These are phyloP conservation scores for Paxillus rubicundulus DNA, from an alignment of 768 basidiomycete genomes.

Conservation along the genomic window DNA sequence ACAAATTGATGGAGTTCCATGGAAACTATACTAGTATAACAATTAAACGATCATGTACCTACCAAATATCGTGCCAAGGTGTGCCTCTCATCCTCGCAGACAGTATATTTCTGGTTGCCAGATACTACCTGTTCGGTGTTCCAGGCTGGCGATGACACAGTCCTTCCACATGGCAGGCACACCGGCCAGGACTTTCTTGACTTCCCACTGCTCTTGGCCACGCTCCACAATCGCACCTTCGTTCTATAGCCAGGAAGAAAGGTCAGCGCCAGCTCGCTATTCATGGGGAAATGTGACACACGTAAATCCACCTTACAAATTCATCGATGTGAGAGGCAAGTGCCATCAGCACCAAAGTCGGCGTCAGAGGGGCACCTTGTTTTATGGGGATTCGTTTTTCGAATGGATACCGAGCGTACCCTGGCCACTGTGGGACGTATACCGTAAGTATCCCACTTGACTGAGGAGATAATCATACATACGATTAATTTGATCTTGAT, in stretches of 20 bases:
- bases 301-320: constrained; percentile 31
- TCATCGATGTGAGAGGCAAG: constrained; percentile 32
- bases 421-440: constrained; percentile 42
- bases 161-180: constrained; percentile 26
- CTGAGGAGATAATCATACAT: not conserved
- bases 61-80: not conserved
- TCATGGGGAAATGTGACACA: constrained; percentile 14
- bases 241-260: constrained; percentile 15
- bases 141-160: constrained; percentile 38
- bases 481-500: constrained; percentile 39
- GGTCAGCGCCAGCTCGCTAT: not conserved
- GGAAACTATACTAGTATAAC: constrained; percentile 5
- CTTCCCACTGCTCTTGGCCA: constrained; percentile 39
- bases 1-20: constrained; percentile 1
- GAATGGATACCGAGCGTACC: constrained; percentile 38
- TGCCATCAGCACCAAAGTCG: constrained; percentile 29
- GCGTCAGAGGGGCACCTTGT: constrained; percentile 29
- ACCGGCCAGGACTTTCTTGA: constrained; percentile 24
- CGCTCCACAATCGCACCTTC: constrained; percentile 29
- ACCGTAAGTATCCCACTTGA: not conserved
- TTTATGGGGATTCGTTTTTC: constrained; percentile 39
- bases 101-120: constrained; percentile 46
- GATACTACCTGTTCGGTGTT: constrained; percentile 39
- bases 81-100: constrained; percentile 10
- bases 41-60: constrained; percentile 4